Conservation (phyloP, 768 basidiomycete genomes). For the Rhizopogon sp. region DNA sequence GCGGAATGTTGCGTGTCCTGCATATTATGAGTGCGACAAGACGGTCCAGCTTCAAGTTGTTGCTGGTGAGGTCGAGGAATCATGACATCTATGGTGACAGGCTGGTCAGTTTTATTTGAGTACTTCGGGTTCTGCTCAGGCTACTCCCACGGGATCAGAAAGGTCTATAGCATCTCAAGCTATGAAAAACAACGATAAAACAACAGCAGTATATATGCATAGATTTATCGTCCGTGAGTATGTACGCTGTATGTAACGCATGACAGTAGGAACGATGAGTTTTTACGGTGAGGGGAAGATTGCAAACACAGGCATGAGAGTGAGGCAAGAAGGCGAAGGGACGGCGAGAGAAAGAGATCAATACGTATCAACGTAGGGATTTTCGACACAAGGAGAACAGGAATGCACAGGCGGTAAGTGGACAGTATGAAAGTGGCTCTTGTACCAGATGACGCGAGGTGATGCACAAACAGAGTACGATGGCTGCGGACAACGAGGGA, state of each 20-base stretch:
- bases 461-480: slow-evolving; percentile 5
- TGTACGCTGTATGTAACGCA: slow-evolving; percentile 2
- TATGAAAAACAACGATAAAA: neutral
- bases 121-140: too few relatives aligned
- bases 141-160: neutral
- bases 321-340: slow-evolving; percentile 1
- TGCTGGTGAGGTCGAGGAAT: neutral
- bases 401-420: slow-evolving; percentile 19
- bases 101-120: neutral
- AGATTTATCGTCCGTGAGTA: slow-evolving; percentile 4
- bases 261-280: neutral
- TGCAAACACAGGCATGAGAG: neutral
- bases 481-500: slow-evolving; percentile 10
- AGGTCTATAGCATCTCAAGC: neutral
- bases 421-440: slow-evolving; percentile 18
- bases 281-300: neutral
- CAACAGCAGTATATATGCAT: slow-evolving; percentile 1
- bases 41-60: neutral
- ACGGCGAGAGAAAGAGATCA: neutral
- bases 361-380: neutral
- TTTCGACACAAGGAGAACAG: slow-evolving; percentile 13
- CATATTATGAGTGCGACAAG: neutral
- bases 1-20: neutral
- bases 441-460: slow-evolving; percentile 7
- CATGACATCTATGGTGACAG: neutral